These are phyloP conservation scores for Fusarium sp. DNA, from an alignment of 2,329 filamentous ascomycete genomes.

Conservation along the genomic window DNA sequence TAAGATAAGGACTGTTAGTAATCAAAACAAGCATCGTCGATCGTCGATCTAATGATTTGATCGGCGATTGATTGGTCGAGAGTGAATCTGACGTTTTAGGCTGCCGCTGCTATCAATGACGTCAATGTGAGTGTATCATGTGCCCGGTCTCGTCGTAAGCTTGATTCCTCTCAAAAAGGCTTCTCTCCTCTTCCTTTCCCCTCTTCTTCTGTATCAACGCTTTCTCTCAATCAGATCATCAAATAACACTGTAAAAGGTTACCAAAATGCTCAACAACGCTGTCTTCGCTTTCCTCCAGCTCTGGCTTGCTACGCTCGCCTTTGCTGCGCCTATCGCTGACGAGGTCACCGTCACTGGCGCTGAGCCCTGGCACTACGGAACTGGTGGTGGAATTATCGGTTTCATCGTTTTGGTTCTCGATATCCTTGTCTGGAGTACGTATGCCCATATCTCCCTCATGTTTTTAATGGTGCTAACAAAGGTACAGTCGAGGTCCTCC, in stretches of 20 bases:
- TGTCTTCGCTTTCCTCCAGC: slow-evolving; percentile 38
- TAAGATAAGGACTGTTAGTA: neutral
- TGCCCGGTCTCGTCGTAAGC: slow-evolving; percentile 17
- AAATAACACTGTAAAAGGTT: neutral
- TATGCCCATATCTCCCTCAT: slow-evolving; percentile 6
- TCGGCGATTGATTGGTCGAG: neutral
- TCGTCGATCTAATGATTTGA: neutral
- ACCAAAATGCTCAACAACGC: slow-evolving; percentile 29
- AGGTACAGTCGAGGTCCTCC: slow-evolving; percentile 68
- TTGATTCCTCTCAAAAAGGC: slow-evolving; percentile 14
- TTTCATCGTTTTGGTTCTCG: slow-evolving; percentile 69
- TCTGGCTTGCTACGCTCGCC: slow-evolving; percentile 60
- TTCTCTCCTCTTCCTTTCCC: neutral
- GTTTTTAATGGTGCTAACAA: neutral
- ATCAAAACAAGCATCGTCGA: neutral
- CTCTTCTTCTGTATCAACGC: neutral
- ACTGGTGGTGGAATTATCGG: slow-evolving; percentile 70
- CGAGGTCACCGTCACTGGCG: slow-evolving; percentile 48
- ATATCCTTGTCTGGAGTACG: slow-evolving; percentile 72
- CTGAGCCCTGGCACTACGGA: slow-evolving; percentile 66
- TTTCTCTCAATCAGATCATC: too few relatives aligned
- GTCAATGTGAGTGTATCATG: slow-evolving; percentile 19
- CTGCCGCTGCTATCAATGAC: slow-evolving; percentile 16
- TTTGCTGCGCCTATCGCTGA: slow-evolving; percentile 55
- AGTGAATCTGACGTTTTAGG: neutral